Evolutionary conservation across 495 filamentous ascomycete genomes (phyloP).

Genomic region (Symbiotaphrina buchneri): DNA sequence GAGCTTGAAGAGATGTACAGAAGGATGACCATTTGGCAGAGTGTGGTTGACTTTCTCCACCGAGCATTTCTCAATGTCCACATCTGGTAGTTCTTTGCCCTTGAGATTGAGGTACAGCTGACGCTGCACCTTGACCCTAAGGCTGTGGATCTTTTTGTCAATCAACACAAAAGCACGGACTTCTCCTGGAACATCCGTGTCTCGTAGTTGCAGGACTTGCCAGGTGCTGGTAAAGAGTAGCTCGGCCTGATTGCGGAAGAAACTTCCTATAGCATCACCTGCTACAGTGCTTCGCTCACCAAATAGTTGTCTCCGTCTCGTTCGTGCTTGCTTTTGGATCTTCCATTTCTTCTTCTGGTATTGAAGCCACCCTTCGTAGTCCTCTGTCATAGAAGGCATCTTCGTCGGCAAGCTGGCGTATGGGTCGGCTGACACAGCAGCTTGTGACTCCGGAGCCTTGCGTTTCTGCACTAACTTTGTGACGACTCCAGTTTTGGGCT

Average conservation of each 20-base stretch:
- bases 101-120: slow-evolving; percentile 85
- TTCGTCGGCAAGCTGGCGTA: slow-evolving; percentile 62
- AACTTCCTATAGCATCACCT: slow-evolving; percentile 54
- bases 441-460: slow-evolving; percentile 49
- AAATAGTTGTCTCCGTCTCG: slow-evolving; percentile 76
- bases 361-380: slow-evolving; percentile 73
- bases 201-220: slow-evolving; percentile 76
- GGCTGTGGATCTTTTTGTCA: slow-evolving; percentile 64
- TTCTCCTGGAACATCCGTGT: slow-evolving; percentile 62
- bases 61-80: slow-evolving; percentile 66
- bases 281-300: slow-evolving; percentile 55
- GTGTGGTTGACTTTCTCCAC: slow-evolving; percentile 85
- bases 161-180: slow-evolving; percentile 82
- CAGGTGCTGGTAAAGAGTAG: slow-evolving; percentile 74
- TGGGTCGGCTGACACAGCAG: slow-evolving; percentile 42
- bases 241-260: slow-evolving; percentile 82
- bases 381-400: slow-evolving; percentile 71
- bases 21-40: slow-evolving; percentile 85
- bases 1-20: slow-evolving; percentile 82
- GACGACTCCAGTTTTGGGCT: slow-evolving; percentile 39
- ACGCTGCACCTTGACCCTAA: slow-evolving; percentile 78
- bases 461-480: slow-evolving; percentile 52
- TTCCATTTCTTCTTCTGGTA: slow-evolving; percentile 99
- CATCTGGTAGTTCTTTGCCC: slow-evolving; percentile 63
- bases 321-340: slow-evolving; percentile 80